Conservation (phyloP, 2,329 filamentous ascomycete genomes). For the Coniochaeta sp. region DNA sequence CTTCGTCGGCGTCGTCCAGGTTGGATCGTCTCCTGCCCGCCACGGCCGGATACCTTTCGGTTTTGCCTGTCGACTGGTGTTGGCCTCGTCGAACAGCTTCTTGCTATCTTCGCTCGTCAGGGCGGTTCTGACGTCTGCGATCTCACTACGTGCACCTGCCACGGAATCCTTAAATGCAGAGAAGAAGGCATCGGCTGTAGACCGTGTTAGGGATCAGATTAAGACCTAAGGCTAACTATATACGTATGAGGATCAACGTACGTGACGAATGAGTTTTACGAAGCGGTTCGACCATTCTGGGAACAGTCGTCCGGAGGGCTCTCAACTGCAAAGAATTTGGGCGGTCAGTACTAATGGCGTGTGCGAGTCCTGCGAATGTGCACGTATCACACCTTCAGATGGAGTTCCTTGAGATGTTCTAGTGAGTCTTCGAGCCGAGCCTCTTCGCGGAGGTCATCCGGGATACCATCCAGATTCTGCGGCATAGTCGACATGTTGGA, state of each 20-base stretch:
- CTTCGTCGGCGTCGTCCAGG: conserved; percentile 38
- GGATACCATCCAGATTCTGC: conserved; percentile 4
- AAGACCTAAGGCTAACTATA: neutral
- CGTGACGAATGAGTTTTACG: conserved; percentile 38
- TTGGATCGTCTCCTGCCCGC: conserved; percentile 50
- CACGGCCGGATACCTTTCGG: conserved; percentile 51
- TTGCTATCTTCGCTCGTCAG: conserved; percentile 39
- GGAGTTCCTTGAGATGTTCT: conserved; percentile 44
- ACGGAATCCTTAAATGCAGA: conserved; percentile 40
- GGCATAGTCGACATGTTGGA: neutral
- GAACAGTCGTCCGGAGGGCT: conserved; percentile 39
- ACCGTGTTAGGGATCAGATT: conserved; percentile 11
- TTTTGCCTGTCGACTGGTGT: conserved; percentile 45
- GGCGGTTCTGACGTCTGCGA: conserved; percentile 42
- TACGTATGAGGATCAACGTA: conserved; percentile 25
- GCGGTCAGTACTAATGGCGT: conserved; percentile 6
- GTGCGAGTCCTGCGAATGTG: neutral
- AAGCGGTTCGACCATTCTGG: conserved; percentile 44
- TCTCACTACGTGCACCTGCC: conserved; percentile 37
- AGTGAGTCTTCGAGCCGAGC: conserved; percentile 41
- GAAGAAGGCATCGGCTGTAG: conserved; percentile 42
- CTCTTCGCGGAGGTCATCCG: conserved; percentile 35
- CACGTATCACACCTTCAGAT: conserved; percentile 34
- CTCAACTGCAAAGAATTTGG: conserved; percentile 29
- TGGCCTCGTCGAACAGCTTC: conserved; percentile 43